These are phyloP conservation scores for Fusarium tjaetaba DNA, from an alignment of 2,329 filamentous ascomycete genomes.

Conservation along the genomic window DNA sequence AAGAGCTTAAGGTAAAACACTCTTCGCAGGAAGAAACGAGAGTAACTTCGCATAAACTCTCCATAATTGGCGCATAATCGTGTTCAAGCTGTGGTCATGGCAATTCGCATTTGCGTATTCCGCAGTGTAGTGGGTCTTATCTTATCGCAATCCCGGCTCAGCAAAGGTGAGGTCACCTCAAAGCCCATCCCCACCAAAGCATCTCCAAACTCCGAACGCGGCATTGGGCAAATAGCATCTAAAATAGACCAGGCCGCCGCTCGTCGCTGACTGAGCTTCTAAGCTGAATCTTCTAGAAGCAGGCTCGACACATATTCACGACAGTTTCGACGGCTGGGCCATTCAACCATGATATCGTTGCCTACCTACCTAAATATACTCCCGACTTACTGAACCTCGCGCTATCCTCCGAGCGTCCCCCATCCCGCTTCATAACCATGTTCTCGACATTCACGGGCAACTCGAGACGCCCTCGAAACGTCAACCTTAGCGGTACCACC, in stretches of 20 bases:
- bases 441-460: conserved; percentile 91
- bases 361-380: conserved; percentile 12
- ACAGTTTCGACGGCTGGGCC: not conserved
- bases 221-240: conserved; percentile 35
- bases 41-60: not conserved
- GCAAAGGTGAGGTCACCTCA: conserved; percentile 35
- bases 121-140: conserved; percentile 24
- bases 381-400: not conserved
- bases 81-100: not conserved
- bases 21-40: not conserved
- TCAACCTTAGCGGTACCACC: conserved; percentile 90
- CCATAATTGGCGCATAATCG: conserved; percentile 14
- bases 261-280: conserved; percentile 40
- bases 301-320: not conserved
- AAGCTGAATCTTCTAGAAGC: conserved; percentile 45
- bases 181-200: conserved; percentile 39
- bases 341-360: conserved; percentile 24
- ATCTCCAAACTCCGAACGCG: conserved; percentile 32
- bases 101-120: conserved; percentile 27
- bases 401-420: not conserved
- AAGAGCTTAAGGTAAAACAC: not conserved
- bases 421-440: conserved; percentile 62
- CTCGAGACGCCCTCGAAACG: conserved; percentile 85
- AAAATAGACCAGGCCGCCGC: conserved; percentile 9
- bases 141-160: conserved; percentile 28